phyloP scores from a whole-genome alignment of 2,329 filamentous ascomycete genomes.

The Pochonia chlamydosporia region DNA sequence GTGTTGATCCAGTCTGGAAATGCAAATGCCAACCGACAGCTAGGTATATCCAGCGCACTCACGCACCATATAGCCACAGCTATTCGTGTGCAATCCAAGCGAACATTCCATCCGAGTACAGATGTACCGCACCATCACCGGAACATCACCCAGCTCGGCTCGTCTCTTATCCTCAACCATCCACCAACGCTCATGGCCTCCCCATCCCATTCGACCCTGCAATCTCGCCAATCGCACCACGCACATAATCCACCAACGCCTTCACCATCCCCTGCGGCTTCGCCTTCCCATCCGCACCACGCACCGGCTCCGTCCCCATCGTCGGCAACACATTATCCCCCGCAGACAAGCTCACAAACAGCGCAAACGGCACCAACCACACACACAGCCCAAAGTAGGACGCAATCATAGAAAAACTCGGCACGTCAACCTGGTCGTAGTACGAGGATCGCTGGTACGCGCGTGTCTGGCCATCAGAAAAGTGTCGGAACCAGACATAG shows the following conservation, averaged over 20 bases:
- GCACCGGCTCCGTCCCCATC: constrained; percentile 64
- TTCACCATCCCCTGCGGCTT: constrained; percentile 62
- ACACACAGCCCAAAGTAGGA: constrained; percentile 95
- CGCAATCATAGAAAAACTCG: constrained; percentile 88
- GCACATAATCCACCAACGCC: constrained; percentile 53
- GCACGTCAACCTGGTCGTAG: constrained; percentile 59
- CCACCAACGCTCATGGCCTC: constrained; percentile 10
- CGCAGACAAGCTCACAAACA: constrained; percentile 91
- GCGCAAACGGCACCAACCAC: constrained; percentile 90
- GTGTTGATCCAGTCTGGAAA: too few relatives aligned
- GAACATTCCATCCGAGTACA: constrained; percentile 10
- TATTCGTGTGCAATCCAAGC: background rate
- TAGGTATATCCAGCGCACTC: too few relatives aligned
- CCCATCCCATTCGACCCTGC: constrained; percentile 21
- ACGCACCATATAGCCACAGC: too few relatives aligned
- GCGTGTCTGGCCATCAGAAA: constrained; percentile 58
- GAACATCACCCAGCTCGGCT: background rate
- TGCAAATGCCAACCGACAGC: too few relatives aligned
- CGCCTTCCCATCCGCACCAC: constrained; percentile 38
- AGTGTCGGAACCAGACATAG: constrained; percentile 93
- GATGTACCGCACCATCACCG: background rate
- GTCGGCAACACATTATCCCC: constrained; percentile 92
- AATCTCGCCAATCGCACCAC: constrained; percentile 45
- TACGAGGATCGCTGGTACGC: constrained; percentile 54
- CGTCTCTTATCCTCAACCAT: background rate